Evolutionary conservation across 2,329 filamentous ascomycete species (phyloP).

Genomic region (Fusarium robinianum): DNA sequence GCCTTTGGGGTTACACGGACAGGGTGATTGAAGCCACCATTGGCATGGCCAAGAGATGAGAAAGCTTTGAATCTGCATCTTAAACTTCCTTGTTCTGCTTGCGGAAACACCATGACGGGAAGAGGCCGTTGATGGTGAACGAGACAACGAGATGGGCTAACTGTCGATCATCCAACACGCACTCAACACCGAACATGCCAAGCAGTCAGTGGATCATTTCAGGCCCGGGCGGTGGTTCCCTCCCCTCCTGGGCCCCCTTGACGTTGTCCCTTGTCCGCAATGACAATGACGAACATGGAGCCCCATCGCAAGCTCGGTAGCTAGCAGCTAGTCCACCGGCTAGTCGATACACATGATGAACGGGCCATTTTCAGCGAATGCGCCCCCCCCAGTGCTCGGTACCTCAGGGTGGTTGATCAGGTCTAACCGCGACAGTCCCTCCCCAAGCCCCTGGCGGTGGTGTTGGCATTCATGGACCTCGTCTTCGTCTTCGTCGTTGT

Average conservation of each 20-base stretch:
- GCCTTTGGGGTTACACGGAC: no score
- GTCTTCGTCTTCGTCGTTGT: no score
- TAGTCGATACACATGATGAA: slow-evolving; percentile 21
- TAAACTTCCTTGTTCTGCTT: not conserved
- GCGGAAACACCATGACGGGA: not conserved
- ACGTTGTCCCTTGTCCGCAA: slow-evolving; percentile 23
- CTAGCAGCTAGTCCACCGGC: slow-evolving; percentile 30
- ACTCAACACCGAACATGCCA: slow-evolving; percentile 7
- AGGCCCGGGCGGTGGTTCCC: slow-evolving; percentile 15
- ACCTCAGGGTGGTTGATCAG: not conserved
- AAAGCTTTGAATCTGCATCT: not conserved
- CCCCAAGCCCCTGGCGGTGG: no score
- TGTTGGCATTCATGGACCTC: no score
- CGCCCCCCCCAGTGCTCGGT: not conserved
- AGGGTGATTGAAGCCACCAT: no score
- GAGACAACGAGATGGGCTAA: not conserved
- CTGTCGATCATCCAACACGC: slow-evolving; percentile 3
- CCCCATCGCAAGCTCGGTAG: slow-evolving; percentile 37
- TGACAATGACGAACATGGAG: slow-evolving; percentile 37
- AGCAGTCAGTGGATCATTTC: slow-evolving; percentile 7
- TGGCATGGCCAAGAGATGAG: no score
- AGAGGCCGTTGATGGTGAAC: slow-evolving; percentile 1
- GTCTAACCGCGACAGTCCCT: no score
- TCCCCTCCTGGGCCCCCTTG: slow-evolving; percentile 15
- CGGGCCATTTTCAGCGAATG: not conserved